phyloP scores from a whole-genome alignment of 768 basidiomycete genomes.

The Hydnomerulius pinastri region DNA sequence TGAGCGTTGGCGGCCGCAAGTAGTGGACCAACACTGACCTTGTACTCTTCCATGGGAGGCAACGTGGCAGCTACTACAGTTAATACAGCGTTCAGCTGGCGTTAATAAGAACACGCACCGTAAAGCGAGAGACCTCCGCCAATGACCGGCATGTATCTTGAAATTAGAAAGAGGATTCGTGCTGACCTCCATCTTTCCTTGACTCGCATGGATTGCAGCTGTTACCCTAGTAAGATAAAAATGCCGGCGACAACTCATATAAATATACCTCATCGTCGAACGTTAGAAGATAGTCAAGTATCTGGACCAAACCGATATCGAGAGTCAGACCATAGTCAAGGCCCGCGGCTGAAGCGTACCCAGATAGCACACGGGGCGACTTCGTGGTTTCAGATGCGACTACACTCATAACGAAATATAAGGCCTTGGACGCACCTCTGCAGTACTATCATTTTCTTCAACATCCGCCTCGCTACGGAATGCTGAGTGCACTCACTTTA shows the following conservation, averaged over 20 bases:
- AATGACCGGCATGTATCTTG: not conserved
- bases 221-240: no score
- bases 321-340: no score
- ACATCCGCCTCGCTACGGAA: not conserved
- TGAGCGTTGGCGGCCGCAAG: no score
- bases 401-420: no score
- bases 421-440: not conserved
- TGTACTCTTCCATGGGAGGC: not conserved
- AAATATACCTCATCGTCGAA: not conserved
- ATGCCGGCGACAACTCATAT: no score
- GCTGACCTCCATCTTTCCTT: not conserved
- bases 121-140: not conserved
- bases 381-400: no score
- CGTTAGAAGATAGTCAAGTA: not conserved
- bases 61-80: not conserved
- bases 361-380: not conserved
- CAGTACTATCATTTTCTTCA: no score
- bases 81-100: no score
- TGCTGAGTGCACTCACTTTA: not conserved
- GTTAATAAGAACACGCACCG: no score
- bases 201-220: no score
- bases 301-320: not conserved
- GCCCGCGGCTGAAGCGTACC: no score
- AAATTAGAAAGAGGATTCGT: not conserved
- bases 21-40: not conserved